These are phyloP conservation scores for Plectosphaerella cucumerina DNA, from an alignment of 2,329 filamentous ascomycete species.

Conservation along the genomic window DNA sequence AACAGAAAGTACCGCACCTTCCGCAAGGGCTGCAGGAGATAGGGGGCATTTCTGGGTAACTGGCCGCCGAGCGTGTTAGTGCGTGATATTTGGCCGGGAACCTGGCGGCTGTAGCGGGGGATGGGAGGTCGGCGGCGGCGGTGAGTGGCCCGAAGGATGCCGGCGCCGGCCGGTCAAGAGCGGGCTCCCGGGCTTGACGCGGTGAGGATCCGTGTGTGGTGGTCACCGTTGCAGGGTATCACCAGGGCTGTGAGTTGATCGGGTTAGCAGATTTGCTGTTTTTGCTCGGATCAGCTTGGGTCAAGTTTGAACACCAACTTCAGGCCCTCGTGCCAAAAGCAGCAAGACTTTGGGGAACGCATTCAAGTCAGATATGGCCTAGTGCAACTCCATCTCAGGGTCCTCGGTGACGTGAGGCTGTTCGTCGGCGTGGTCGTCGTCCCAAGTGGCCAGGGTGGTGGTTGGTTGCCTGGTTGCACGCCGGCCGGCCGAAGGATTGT, in stretches of 20 bases:
- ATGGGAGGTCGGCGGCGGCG: neutral
- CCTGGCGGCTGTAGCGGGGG: neutral
- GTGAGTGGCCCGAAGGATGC: neutral
- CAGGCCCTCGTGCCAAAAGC: no score
- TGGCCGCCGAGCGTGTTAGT: neutral
- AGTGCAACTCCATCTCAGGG: no score
- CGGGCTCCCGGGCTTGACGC: neutral
- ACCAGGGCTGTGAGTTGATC: no score
- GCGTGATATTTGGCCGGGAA: neutral
- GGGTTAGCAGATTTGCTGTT: no score
- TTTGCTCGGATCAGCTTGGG: no score
- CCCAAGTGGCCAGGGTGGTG: neutral
- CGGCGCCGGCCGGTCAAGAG: neutral
- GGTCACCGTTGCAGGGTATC: neutral
- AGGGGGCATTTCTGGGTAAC: neutral
- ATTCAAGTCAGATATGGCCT: no score
- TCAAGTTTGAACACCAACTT: no score
- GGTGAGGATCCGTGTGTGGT: neutral
- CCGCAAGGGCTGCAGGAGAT: neutral
- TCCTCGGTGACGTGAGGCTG: neutral
- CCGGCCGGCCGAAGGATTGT: neutral
- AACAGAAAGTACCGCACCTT: neutral
- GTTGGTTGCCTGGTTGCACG: neutral
- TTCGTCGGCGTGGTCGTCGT: neutral
- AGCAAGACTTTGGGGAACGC: no score